phyloP scores from a whole-genome alignment of 2,329 filamentous ascomycete genomes.

The Intubia oerlemansii region DNA sequence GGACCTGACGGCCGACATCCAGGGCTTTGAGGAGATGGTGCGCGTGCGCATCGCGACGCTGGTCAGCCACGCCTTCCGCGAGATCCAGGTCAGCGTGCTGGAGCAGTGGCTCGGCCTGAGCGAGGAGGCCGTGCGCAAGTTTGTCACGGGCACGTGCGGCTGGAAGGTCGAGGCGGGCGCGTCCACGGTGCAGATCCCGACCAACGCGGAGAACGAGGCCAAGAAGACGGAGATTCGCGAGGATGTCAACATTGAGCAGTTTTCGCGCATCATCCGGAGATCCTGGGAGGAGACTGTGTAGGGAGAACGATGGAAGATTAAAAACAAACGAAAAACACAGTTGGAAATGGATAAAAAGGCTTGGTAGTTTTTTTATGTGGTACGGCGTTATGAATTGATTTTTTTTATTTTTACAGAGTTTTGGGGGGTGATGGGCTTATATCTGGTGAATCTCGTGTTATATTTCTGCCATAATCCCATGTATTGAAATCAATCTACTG shows the following conservation, averaged over 20 bases:
- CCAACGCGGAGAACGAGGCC: constrained; percentile 94
- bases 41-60: constrained; percentile 76
- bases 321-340: no score
- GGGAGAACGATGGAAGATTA: no score
- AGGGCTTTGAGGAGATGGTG: constrained; percentile 87
- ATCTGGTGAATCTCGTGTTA: no score
- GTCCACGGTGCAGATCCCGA: constrained; percentile 47
- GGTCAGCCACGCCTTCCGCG: constrained; percentile 60
- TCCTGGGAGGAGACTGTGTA: constrained; percentile 66
- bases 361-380: no score
- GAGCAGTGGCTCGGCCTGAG: constrained; percentile 55
- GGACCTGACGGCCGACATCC: constrained; percentile 82
- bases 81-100: constrained; percentile 44
- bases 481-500: no score
- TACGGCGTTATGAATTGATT: no score
- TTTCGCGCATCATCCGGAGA: constrained; percentile 57
- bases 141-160: constrained; percentile 65
- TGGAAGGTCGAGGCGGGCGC: constrained; percentile 56
- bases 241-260: constrained; percentile 82
- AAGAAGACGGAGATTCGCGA: constrained; percentile 90
- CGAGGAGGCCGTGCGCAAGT: constrained; percentile 49
- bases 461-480: no score
- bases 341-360: no score
- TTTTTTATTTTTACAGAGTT: no score
- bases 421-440: no score